phyloP scores from a whole-genome alignment of 441 rosid species.

The Croton setiger region DNA sequence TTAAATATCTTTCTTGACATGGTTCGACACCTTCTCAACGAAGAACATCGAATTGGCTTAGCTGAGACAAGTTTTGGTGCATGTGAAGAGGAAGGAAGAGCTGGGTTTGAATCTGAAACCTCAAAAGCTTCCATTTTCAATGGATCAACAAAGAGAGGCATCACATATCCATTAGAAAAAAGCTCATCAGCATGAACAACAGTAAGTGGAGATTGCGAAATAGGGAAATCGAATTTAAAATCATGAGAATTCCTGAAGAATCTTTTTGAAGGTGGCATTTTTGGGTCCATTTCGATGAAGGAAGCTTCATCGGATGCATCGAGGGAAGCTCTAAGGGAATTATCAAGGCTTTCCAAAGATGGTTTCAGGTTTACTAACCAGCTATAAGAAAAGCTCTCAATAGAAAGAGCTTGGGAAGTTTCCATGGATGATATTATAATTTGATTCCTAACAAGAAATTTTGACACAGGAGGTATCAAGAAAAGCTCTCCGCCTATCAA shows the following conservation, averaged over 20 bases:
- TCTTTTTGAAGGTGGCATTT: conserved; percentile 85
- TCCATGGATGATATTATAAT: conserved; percentile 39
- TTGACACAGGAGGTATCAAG: conserved; percentile 11
- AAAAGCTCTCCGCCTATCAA: conserved; percentile 23
- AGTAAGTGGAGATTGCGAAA: conserved; percentile 44
- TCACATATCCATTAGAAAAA: conserved; percentile 68
- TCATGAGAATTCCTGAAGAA: conserved; percentile 68
- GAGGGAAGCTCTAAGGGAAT: conserved; percentile 46
- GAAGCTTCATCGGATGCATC: conserved; percentile 70
- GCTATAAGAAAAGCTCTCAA: conserved; percentile 89
- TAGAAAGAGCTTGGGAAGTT: conserved; percentile 66
- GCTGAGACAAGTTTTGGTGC: conserved; percentile 29
- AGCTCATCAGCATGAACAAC: conserved; percentile 86
- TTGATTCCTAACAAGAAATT: conserved; percentile 7
- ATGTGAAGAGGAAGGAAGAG: conserved; percentile 29
- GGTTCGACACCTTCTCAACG: conserved; percentile 49
- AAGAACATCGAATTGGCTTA: conserved; percentile 32
- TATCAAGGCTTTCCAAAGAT: conserved; percentile 48
- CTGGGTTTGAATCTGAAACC: conserved; percentile 31
- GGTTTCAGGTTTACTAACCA: conserved; percentile 79
- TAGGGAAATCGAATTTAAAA: conserved; percentile 78
- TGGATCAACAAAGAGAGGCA: conserved; percentile 46
- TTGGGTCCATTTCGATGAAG: conserved; percentile 97
- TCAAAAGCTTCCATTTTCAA: conserved; percentile 33
- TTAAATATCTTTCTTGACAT: conserved; percentile 49